Conservation (phyloP, 257 asterid genomes). For the Jacaranda copaia region DNA sequence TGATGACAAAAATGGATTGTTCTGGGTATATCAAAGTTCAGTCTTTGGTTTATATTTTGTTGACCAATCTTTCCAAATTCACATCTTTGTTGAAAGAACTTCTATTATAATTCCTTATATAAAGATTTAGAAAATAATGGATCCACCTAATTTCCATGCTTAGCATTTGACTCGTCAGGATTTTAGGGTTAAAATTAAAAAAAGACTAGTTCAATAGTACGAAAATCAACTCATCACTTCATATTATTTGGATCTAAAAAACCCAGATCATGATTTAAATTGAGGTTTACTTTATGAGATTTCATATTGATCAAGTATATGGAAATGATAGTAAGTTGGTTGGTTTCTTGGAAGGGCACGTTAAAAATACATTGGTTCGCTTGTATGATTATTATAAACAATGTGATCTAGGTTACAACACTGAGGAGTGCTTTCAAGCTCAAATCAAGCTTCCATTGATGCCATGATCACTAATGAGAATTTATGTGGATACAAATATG, state of each 20-base stretch:
- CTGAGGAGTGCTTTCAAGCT: no score
- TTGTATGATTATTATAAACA: not conserved
- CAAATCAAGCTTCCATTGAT: no score
- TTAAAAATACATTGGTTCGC: not conserved
- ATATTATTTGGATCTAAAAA: no score
- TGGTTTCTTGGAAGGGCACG: not conserved
- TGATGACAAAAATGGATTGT: conserved; percentile 20
- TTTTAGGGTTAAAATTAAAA: no score
- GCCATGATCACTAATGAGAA: no score
- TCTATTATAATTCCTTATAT: not conserved
- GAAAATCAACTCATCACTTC: no score
- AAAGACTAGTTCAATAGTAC: no score
- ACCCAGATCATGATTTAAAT: not conserved
- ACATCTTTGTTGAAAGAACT: conserved; percentile 9
- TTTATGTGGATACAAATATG: no score
- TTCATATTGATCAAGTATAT: not conserved
- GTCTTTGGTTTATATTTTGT: not conserved
- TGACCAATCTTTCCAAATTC: conserved; percentile 13
- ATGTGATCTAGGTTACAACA: not conserved
- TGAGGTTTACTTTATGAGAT: not conserved
- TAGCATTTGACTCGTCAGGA: no score
- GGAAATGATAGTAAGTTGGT: not conserved
- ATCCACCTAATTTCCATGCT: no score
- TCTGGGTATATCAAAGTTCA: conserved; percentile 26
- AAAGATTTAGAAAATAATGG: no score